Evolutionary conservation across 495 filamentous ascomycete genomes (phyloP), one percentile per base, ranked within the genome.

Genomic region (Immersiella caudata): DNA sequence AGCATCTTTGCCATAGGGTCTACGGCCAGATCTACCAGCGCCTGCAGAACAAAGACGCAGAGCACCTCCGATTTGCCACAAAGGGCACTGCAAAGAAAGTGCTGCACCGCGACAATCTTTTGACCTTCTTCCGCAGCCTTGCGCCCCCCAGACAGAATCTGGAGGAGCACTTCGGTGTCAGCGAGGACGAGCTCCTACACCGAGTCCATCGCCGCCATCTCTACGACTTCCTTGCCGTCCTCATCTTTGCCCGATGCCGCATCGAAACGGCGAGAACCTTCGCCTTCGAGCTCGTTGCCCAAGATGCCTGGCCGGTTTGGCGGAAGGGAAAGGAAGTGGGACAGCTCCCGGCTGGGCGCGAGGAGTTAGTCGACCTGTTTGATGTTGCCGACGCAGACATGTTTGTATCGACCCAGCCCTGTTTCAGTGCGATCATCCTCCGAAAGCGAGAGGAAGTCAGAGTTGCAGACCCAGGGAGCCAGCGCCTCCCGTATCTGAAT

Each of bases 361-460:
- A 54, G 27, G 62, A 71, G 35, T 70, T 80, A 9, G 20, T 56
- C 14, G 59, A 70, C 2, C 49, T 80, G 22, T 75, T 80, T 56
- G 70, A 57, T 2, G 40, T 73, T 0, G 67, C 60, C n/a, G 59
- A 35, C 6, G 62, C 61, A 4, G 71, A 76, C 65, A 70, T 72
- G 55, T 78, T 80, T 55, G 60, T 74, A 22, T 62, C 64, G 27
- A 63, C 67, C 1, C 78, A 80, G 49, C 66, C 76, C 6, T 78
- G 74, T 21, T 80, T 80, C 62, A 76, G 77, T 59, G 68, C 75
- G 14, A 68, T 78, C 25, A 66, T 75, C 2, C 73, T 81, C 27
- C 59, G 63, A 7, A 73, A 74, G 46, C 63, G 76, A 8, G 67
- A 72, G 55, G 70, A 76, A 63, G 68, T 73, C 40, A 60, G 59